Base-by-base conservation (phyloP, 2,329 filamentous ascomycete genomes). In the Alternaria rosae region DNA sequence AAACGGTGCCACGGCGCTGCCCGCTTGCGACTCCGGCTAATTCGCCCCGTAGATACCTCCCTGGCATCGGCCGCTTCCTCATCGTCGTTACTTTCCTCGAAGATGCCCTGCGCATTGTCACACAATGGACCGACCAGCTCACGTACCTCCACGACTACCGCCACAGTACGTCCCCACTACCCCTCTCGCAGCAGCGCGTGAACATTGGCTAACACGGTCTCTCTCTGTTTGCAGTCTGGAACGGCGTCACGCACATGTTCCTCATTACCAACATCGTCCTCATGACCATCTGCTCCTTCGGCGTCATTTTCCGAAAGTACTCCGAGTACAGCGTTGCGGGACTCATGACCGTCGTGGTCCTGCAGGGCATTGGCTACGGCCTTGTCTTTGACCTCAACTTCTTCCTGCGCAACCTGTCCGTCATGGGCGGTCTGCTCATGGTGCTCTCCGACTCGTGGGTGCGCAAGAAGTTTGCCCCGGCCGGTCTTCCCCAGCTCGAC, bases 301-400 rank as follows among this genome's bases (percentile, higher is more conserved):
- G 98, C 67, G 94, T 99, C 78, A 98, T 99, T 80, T 86, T 89
- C 78, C 92, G 95, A 81, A 96, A 93, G 81, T 88, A 96, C 85
- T 95, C 93, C 69, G 94, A 97, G 82, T 94, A 93, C 81, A 95
- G 94, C 62, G 95, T 98, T 62, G 88, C 85, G 64, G 95, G 94
- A 65, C 91, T 99, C 67, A 91, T 97, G 79, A 91, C 85, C 55
- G 95, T 99, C 55, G 94, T 99, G 54, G 82, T 99, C 65, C 91
- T 93, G 32, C 95, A 99, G 83, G 95, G 94, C 20, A 88, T 99
- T 58, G 95, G 95, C 73, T 99, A 99, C 80, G 95, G 95, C 62
- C 88, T 99, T 66, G 97, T 99, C 81, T 98, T 99, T 81, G 95
- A 99, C 82, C 88, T 98, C 78, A 99, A 98, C 88, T 99, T 99